Percentiles rank a stretch among this genome's conserved stretches.
These are phyloP conservation scores for Cercospora janseana DNA, from an alignment of 2,329 filamentous ascomycete genomes.

Conservation along the genomic window DNA sequence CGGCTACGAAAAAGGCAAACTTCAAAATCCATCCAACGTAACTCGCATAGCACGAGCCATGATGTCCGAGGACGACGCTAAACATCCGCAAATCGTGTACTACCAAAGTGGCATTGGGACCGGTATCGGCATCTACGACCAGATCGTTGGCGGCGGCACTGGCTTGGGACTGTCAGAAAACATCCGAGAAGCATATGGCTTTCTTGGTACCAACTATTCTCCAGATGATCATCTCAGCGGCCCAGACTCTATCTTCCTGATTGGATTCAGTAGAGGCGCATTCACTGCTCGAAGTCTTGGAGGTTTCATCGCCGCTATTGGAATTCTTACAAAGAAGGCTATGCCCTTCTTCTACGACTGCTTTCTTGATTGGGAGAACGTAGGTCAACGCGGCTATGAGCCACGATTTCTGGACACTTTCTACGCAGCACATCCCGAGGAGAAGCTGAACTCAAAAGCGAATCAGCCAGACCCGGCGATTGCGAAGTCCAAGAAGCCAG, in stretches of 20 bases:
- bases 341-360: conserved; percentile 38
- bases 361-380: conserved; percentile 38
- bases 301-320: conserved; percentile 47
- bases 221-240: conserved; percentile 31
- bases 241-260: conserved; percentile 46
- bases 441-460: conserved; percentile 9
- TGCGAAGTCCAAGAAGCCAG: conserved; percentile 17
- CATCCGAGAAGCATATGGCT: conserved; percentile 62
- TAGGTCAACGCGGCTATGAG: conserved; percentile 31
- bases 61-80: conserved; percentile 35
- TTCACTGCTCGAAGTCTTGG: conserved; percentile 46
- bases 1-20: conserved; percentile 34
- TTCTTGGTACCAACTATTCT: conserved; percentile 60
- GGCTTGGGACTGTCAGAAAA: conserved; percentile 43
- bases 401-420: conserved; percentile 35
- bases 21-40: conserved; percentile 39
- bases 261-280: conserved; percentile 49
- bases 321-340: conserved; percentile 41
- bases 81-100: conserved; percentile 41
- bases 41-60: conserved; percentile 39
- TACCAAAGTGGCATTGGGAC: conserved; percentile 42
- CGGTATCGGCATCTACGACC: conserved; percentile 35
- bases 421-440: conserved; percentile 27
- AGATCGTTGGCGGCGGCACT: conserved; percentile 37
- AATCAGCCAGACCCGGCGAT: conserved; percentile 16